Percentiles rank a stretch among this genome's conserved stretches.
These are phyloP conservation scores for Pythium pectinolyticum DNA, from an alignment of 352 stramenopile genomes.

Conservation along the genomic window DNA sequence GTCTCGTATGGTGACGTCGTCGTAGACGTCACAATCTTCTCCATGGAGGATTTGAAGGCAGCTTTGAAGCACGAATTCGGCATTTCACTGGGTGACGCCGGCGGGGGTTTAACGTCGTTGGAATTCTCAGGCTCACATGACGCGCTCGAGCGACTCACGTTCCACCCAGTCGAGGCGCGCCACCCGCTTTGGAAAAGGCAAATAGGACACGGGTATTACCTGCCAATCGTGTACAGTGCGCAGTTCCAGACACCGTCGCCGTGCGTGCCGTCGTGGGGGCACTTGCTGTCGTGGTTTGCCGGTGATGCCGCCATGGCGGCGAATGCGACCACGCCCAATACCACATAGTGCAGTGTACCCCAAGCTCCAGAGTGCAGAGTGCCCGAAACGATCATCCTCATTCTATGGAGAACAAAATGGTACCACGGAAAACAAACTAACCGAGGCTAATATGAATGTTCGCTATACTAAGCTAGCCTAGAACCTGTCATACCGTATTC, in stretches of 20 bases:
- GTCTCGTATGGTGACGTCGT: neutral
- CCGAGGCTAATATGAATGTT: too few relatives aligned
- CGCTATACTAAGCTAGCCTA: too few relatives aligned
- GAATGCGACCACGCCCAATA: neutral
- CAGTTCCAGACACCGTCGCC: neutral
- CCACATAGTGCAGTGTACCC: too few relatives aligned
- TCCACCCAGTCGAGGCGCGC: neutral
- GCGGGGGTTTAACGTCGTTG: neutral
- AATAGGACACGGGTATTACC: neutral
- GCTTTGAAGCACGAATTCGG: neutral
- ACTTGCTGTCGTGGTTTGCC: conserved; percentile 1
- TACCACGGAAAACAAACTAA: too few relatives aligned
- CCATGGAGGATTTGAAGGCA: neutral
- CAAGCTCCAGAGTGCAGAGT: too few relatives aligned
- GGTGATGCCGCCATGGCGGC: too few relatives aligned
- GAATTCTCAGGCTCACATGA: neutral
- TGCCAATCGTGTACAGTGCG: neutral
- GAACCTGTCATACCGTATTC: too few relatives aligned
- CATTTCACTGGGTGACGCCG: neutral
- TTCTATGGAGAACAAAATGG: too few relatives aligned
- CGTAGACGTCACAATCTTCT: too few relatives aligned
- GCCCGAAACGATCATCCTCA: too few relatives aligned
- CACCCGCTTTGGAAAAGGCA: too few relatives aligned
- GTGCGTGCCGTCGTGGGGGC: neutral
- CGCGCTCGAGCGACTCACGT: neutral